Evolutionary conservation across 345 rosid species (phyloP).

Genomic region (Erysimum cheiranthoides): DNA sequence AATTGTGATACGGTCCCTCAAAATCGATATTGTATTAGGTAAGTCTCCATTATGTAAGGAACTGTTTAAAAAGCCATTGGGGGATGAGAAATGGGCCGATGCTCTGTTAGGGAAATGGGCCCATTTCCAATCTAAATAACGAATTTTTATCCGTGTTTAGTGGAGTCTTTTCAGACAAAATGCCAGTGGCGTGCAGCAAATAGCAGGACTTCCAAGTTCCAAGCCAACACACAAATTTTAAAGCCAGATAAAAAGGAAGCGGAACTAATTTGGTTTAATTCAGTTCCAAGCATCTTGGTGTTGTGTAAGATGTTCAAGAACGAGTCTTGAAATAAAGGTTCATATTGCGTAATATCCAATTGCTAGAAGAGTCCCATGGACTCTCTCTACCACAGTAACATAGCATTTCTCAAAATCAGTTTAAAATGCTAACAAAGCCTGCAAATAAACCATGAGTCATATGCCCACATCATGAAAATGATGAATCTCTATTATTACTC

Average conservation of each 20-base stretch:
- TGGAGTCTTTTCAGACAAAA: background rate
- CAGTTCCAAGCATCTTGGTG: background rate
- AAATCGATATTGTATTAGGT: background rate
- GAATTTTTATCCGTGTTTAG: background rate
- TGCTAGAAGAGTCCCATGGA: background rate
- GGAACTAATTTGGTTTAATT: background rate
- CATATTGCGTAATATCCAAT: background rate
- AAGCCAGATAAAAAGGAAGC: background rate
- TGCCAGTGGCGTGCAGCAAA: constrained; percentile 7
- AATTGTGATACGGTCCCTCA: background rate
- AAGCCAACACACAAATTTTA: background rate
- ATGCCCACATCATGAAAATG: constrained; percentile 10
- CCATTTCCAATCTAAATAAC: background rate
- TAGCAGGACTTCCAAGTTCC: background rate
- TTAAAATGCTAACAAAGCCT: background rate
- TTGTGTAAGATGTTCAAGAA: background rate
- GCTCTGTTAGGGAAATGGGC: background rate
- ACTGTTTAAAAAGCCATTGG: background rate
- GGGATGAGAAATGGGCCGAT: background rate
- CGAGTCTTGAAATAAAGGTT: background rate
- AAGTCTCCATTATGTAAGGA: background rate
- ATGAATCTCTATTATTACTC: background rate
- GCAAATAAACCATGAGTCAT: constrained; percentile 7
- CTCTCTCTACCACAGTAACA: background rate
- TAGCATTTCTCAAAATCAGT: background rate